Evolutionary conservation across 1,284 basidiomycete species (phyloP).

Genomic region (Pseudozyma flocculosa): DNA sequence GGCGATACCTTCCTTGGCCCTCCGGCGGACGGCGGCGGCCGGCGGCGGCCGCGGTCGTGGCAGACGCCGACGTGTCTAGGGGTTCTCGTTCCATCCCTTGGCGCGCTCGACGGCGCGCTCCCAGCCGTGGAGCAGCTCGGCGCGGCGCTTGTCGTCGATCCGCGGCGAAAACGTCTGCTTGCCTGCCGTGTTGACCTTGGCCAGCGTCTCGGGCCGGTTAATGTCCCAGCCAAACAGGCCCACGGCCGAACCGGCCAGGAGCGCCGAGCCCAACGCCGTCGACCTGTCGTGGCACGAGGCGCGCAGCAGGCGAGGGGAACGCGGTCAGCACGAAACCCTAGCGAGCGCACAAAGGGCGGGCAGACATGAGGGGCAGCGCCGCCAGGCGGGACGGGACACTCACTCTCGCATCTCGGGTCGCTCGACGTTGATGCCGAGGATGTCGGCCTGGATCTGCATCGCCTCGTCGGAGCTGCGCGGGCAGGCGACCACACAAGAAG

Average conservation of each 20-base stretch:
- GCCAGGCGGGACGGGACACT: no score
- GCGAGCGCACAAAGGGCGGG: no score
- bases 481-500: no score
- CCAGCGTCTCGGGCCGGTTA: slow-evolving; percentile 77
- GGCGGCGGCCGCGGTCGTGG: no score
- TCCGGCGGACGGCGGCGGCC: no score
- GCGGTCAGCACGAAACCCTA: no score
- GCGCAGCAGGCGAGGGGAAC: no score
- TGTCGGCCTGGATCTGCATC: slow-evolving; percentile 89
- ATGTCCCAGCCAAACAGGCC: slow-evolving; percentile 93
- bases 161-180: slow-evolving; percentile 71
- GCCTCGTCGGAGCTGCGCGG: slow-evolving; percentile 64
- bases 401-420: slow-evolving; percentile 94
- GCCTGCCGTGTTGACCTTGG: slow-evolving; percentile 83
- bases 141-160: slow-evolving; percentile 62
- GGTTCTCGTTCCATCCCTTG: slow-evolving; percentile 48
- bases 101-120: slow-evolving; percentile 45
- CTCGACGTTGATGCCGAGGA: slow-evolving; percentile 87
- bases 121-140: slow-evolving; percentile 43
- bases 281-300: no score
- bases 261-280: slow-evolving; percentile 91
- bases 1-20: no score
- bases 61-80: no score
- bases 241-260: slow-evolving; percentile 89
- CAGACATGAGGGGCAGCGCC: slow-evolving; percentile 4